phyloP scores from a whole-genome alignment of 2,329 filamentous ascomycete species.

The Lojkania enalia region DNA sequence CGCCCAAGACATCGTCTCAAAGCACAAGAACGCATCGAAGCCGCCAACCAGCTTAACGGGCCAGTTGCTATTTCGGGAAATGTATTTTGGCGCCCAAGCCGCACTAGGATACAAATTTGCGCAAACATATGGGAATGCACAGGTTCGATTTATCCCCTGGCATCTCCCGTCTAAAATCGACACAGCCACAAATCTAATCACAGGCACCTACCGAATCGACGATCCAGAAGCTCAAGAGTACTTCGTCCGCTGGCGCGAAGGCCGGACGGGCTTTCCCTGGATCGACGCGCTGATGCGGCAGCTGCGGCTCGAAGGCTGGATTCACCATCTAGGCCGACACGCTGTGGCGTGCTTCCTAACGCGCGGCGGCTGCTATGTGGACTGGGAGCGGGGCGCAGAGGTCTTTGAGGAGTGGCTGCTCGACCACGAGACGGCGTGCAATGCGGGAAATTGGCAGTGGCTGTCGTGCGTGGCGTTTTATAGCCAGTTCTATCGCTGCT shows the following conservation, averaged over 20 bases:
- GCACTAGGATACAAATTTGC: conserved; percentile 65
- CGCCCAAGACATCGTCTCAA: conserved; percentile 63
- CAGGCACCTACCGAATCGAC: conserved; percentile 67
- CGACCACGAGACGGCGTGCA: conserved; percentile 75
- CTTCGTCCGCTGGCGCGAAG: conserved; percentile 70
- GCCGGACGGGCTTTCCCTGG: conserved; percentile 75
- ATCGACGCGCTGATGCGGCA: conserved; percentile 82
- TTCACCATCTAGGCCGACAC: conserved; percentile 77
- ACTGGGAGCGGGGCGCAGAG: conserved; percentile 77
- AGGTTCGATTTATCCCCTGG: conserved; percentile 78
- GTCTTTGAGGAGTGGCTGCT: conserved; percentile 77
- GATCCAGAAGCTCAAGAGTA: conserved; percentile 63
- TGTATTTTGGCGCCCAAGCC: conserved; percentile 81
- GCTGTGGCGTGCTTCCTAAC: conserved; percentile 82
- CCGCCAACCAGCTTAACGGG: conserved; percentile 72
- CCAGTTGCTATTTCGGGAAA: conserved; percentile 76
- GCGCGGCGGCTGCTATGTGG: conserved; percentile 74
- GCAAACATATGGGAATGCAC: conserved; percentile 66
- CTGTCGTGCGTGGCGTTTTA: conserved; percentile 76
- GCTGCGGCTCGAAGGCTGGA: conserved; percentile 72
- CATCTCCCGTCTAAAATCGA: conserved; percentile 67
- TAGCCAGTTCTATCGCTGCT: conserved; percentile 70
- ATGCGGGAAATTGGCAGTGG: conserved; percentile 80
- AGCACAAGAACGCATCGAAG: conserved; percentile 57
- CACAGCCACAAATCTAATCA: conserved; percentile 50